Conservation (phyloP, 345 rosid species). For the Mangifera indica region DNA sequence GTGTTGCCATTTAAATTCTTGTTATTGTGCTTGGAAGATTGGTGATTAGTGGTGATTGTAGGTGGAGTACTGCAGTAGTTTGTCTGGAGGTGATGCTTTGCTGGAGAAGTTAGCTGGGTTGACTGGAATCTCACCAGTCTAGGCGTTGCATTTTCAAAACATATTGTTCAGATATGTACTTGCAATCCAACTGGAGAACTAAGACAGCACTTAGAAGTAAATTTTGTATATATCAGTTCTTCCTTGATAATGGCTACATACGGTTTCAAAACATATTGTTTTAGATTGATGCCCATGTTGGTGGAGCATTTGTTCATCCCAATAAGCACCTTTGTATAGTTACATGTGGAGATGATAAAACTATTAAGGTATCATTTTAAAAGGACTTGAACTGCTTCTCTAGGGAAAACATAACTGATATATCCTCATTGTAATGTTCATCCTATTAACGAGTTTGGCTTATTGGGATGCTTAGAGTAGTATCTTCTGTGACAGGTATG, state of each 20-base stretch:
- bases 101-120: too few relatives aligned
- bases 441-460: background rate
- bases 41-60: too few relatives aligned
- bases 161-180: slow-evolving; percentile 70
- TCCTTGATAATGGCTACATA: background rate
- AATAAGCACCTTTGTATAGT: slow-evolving; percentile 50
- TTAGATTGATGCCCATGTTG: slow-evolving; percentile 71
- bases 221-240: slow-evolving; percentile 2
- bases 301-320: slow-evolving; percentile 59
- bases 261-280: slow-evolving; percentile 19
- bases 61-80: too few relatives aligned
- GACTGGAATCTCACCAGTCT: too few relatives aligned
- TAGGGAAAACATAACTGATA: background rate
- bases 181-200: slow-evolving; percentile 51
- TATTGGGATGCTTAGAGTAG: background rate
- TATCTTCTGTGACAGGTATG: slow-evolving; percentile 37
- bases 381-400: background rate
- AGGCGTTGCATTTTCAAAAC: slow-evolving; percentile 84
- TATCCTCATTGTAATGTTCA: background rate
- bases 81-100: too few relatives aligned
- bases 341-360: slow-evolving; percentile 71
- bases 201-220: slow-evolving; percentile 56
- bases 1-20: too few relatives aligned
- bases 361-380: slow-evolving; percentile 43
- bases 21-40: too few relatives aligned